A percentile compares a stretch with the other conserved stretches of the same genome.
phyloP scores from a whole-genome alignment of 148 eudicot genomes.

The Talinum fruticosum region DNA sequence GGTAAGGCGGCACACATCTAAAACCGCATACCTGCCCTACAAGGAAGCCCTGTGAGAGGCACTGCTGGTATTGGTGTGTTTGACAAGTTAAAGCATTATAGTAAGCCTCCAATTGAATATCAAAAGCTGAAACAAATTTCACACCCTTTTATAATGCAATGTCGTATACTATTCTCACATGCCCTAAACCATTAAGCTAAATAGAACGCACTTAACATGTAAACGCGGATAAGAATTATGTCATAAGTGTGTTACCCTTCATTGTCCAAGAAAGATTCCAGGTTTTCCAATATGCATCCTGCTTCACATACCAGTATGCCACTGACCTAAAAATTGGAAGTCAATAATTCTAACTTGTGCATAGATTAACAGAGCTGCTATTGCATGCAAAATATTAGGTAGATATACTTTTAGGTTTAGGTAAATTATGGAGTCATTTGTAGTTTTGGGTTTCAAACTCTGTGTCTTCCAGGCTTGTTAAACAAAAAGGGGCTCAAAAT shows the following conservation, averaged over 20 bases:
- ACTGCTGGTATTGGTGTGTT: background rate
- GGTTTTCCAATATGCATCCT: constrained; percentile 96
- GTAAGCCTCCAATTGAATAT: background rate
- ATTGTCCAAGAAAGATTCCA: constrained; percentile 73
- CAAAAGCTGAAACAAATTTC: background rate
- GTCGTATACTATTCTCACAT: background rate
- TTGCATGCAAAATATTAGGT: background rate
- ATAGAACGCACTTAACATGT: background rate
- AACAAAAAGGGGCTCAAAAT: too few species aligned
- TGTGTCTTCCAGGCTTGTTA: too few species aligned
- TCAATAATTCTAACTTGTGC: constrained; percentile 15
- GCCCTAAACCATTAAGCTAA: background rate
- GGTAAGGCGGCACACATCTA: background rate
- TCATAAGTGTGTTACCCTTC: constrained; percentile 59
- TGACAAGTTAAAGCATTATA: background rate
- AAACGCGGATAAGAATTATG: constrained; percentile 13
- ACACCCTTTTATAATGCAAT: background rate
- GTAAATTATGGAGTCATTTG: background rate
- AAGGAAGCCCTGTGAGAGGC: background rate
- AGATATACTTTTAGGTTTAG: background rate
- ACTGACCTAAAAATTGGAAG: constrained; percentile 52
- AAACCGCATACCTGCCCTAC: background rate
- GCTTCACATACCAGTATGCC: constrained; percentile 97
- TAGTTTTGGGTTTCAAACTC: too few species aligned
- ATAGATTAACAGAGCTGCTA: background rate